Conservation (phyloP, 2,329 filamentous ascomycete species). For the Colletotrichum tabaci region DNA sequence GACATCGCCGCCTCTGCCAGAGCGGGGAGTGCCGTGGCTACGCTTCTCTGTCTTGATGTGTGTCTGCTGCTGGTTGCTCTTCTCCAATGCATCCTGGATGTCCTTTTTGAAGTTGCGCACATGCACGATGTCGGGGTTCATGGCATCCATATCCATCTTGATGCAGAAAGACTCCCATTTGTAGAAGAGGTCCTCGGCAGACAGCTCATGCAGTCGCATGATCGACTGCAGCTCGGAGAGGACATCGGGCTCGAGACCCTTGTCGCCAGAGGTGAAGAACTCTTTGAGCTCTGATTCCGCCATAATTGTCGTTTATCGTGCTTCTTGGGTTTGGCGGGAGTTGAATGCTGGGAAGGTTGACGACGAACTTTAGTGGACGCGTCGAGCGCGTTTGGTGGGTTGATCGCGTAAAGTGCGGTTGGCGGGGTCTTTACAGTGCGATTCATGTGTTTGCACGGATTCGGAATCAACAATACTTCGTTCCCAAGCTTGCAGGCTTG, state of each 20-base stretch:
- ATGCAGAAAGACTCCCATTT: conserved; percentile 99
- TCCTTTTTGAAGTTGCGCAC: conserved; percentile 87
- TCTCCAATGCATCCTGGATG: conserved; percentile 86
- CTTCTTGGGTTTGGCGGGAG: neutral
- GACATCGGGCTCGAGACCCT: conserved; percentile 82
- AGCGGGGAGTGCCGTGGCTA: conserved; percentile 74
- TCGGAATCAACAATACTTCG: no score
- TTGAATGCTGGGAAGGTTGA: conserved; percentile 23
- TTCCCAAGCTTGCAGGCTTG: no score
- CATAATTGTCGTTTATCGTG: conserved; percentile 31
- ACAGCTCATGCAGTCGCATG: conserved; percentile 84
- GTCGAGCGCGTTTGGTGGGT: conserved; percentile 22
- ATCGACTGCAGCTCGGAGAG: conserved; percentile 87
- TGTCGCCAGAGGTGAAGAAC: conserved; percentile 68
- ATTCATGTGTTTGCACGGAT: neutral
- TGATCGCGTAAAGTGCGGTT: conserved; percentile 37
- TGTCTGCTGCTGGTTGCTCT: conserved; percentile 74
- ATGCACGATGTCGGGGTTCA: conserved; percentile 78
- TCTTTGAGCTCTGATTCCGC: conserved; percentile 58
- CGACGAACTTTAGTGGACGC: conserved; percentile 19
- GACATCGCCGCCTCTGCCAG: conserved; percentile 75
- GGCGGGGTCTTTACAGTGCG: conserved; percentile 23
- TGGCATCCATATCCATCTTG: conserved; percentile 89
- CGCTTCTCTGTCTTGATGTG: conserved; percentile 76
- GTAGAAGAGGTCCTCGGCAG: conserved; percentile 90